Evolutionary conservation across 2,329 filamentous ascomycete genomes (phyloP), one percentile per base, ranked within the genome.

Genomic region (Escovopsis sp.): DNA sequence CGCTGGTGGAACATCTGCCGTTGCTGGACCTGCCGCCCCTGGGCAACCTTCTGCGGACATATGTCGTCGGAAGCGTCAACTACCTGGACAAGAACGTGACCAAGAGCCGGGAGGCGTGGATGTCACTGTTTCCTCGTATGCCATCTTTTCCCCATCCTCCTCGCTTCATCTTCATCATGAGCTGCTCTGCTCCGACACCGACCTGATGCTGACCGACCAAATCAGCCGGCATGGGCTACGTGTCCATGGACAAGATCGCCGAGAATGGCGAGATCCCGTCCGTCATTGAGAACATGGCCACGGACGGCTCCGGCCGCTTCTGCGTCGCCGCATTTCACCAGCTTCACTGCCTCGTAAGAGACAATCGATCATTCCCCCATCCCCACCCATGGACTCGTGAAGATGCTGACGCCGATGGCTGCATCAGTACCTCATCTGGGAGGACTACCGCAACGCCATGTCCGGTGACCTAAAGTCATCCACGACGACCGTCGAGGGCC

Each of bases 91-190:
- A n/a, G 20, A 29, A 39, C 16, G 15, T 39, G 29, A 39, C 34
- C 24, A 30, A 27, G 10, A 39, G 38, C 29, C 38, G 38, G 6
- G 38, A 39, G 16, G 38, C 38, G n/a, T 39, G 38, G 38, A 39
- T 39, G 38, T 39, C 38, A 10, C 32, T 39, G 13, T 39, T 39
- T 24, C 38, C 38, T 25, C 38, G 38, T 39, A 39, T n/a, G 38
- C 6, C 20, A 25, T 24, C 12, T 8, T 37, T 11, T n/a, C 5
- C 32, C 4, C 15, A 9, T 9, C 25, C 25, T 27, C n/a, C n/a
- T n/a, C n/a, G n/a, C n/a, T n/a, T n/a, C n/a, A n/a, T n/a, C n/a
- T n/a, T 27, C 25, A 5, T 27, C 9, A 5, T 27, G 25, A 27
- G 25, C 27, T 30, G 8, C 27, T 30, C 27, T 30, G 5, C 11